Evolutionary conservation across 768 basidiomycete genomes (phyloP), one percentile per base, ranked within the genome.

Genomic region (Gymnopilus dilepis): DNA sequence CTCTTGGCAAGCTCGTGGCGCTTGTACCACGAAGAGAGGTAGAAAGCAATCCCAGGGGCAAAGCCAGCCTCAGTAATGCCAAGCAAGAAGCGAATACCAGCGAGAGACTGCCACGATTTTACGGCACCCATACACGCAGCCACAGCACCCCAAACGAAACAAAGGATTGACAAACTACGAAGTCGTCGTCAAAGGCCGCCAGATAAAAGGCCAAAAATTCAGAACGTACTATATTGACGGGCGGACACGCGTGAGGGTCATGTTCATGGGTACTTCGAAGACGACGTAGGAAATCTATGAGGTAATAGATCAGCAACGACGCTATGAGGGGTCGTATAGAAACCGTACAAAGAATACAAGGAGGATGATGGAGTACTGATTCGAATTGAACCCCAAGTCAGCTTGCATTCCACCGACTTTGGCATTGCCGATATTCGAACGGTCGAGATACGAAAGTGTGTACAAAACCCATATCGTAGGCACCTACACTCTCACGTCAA

Each of bases 391-490:
- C 11, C 54, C 54, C 8, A 55, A 37, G 34, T 55, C 54, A 15
- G 33, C 22, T 41, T 55, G 34, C 54, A 55, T 55, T 21, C 54
- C 54, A 28, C 54, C 54, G 22, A 40, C 54, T 41, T 55, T 40
- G 34, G 54, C 54, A 40, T 55, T 55, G 28, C 54, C 54, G 34
- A 55, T 55, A 37, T 55, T 55, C 5, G 54, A 37, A 38, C 54
- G 54, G 28, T 55, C 54, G n/a, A 55, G 54, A n/a, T 55, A 55
- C 40, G 54, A 55, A 19, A 55, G 38, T 13, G 54, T 55, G 34
- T 55, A 55, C 33, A 55, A 22, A 40, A 55, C 54, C 54, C 54
- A 55, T 31, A 55, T 55, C 15, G 54, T 55, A 28, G 54, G 53
- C 4, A 55, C 54, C 54, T 55, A 40, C 7, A 40, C 2, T 37